These are phyloP conservation scores for Glycyrrhiza uralensis DNA, from an alignment of 306 rosid genomes.

Conservation along the genomic window DNA sequence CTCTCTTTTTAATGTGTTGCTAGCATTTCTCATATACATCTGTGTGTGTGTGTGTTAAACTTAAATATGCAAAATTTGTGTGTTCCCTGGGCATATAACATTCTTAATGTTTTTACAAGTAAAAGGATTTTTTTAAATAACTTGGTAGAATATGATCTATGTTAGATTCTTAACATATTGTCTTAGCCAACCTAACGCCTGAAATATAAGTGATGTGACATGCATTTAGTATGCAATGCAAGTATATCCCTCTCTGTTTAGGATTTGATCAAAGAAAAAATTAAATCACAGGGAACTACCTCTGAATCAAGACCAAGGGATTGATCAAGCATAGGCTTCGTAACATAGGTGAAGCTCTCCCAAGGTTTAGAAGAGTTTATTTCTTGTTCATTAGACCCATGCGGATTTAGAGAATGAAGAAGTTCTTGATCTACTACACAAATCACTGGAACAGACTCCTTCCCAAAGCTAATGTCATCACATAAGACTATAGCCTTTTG, in stretches of 20 bases:
- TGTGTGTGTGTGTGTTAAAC: no score
- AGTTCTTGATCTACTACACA: constrained; percentile 72
- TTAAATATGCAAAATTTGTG: not conserved
- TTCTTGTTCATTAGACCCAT: constrained; percentile 43
- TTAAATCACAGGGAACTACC: constrained; percentile 46
- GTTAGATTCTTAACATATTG: not conserved
- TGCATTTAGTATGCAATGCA: not conserved
- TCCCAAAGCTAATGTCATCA: constrained; percentile 89
- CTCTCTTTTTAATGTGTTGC: no score
- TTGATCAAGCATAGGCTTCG: constrained; percentile 69
- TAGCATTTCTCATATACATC: no score
- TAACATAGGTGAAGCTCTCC: constrained; percentile 74
- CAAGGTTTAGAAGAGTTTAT: constrained; percentile 53
- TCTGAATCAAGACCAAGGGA: constrained; percentile 60
- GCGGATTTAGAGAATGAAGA: constrained; percentile 47
- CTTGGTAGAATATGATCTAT: not conserved
- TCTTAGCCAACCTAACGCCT: not conserved
- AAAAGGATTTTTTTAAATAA: constrained; percentile 4
- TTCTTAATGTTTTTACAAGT: not conserved
- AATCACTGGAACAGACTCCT: constrained; percentile 71
- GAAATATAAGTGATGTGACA: constrained; percentile 6
- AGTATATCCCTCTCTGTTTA: constrained; percentile 13
- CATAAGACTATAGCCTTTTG: constrained; percentile 58
- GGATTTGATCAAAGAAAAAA: constrained; percentile 17
- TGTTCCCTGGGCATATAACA: not conserved